Conservation (phyloP, 176 grass and related monocot species). For the Cenchrus americanus region DNA sequence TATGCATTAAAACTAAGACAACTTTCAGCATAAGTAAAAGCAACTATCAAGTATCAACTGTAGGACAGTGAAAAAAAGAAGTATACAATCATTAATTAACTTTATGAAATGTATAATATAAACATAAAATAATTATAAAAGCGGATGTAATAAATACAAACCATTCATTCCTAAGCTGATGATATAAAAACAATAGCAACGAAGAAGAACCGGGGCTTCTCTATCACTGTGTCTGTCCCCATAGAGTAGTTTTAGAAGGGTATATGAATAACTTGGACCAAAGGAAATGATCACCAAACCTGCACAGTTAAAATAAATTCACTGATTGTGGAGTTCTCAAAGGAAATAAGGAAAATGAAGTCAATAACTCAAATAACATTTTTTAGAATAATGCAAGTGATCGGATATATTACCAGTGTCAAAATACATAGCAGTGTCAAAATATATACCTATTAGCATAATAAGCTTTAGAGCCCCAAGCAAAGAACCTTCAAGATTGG, state of each 20-base stretch:
- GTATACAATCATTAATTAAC: background rate
- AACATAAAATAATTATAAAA: slow-evolving; percentile 28
- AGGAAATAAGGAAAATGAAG: slow-evolving; percentile 22
- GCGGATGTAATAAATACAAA: slow-evolving; percentile 42
- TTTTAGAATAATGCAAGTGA: background rate
- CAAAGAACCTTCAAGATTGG: slow-evolving; percentile 73
- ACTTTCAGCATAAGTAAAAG: background rate
- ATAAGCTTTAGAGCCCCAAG: slow-evolving; percentile 86
- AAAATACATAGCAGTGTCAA: slow-evolving; percentile 18
- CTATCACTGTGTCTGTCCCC: slow-evolving; percentile 79
- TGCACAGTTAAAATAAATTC: slow-evolving; percentile 48
- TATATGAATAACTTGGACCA: slow-evolving; percentile 99
- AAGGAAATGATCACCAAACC: slow-evolving; percentile 88
- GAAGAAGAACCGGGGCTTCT: slow-evolving; percentile 76
- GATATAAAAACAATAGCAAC: slow-evolving; percentile 94
- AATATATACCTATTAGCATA: slow-evolving; percentile 77
- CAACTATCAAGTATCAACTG: background rate
- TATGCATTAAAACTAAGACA: slow-evolving; percentile 11
- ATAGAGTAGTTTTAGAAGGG: slow-evolving; percentile 81
- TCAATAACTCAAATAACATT: background rate
- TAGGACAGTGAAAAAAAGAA: background rate
- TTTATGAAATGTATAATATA: slow-evolving; percentile 15
- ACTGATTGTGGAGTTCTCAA: background rate
- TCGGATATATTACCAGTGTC: background rate
- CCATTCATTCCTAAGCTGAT: slow-evolving; percentile 94